These are phyloP conservation scores for Hypoxylon sp. DNA, from an alignment of 2,329 filamentous ascomycete genomes.

Conservation along the genomic window DNA sequence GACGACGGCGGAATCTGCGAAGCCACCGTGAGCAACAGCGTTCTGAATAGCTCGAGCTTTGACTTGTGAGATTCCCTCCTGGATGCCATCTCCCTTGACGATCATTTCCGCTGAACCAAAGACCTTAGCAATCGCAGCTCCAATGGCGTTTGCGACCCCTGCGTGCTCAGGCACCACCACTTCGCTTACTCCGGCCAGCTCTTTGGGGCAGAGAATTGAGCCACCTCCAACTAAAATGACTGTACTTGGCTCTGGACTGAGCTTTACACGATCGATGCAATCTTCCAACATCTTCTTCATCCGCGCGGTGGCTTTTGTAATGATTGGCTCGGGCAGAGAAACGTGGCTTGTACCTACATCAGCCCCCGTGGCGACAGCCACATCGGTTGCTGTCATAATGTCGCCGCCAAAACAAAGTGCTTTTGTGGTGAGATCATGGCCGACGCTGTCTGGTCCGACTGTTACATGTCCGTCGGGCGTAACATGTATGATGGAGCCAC, in stretches of 20 bases:
- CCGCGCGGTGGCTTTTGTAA: constrained; percentile 55
- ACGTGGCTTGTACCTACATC: constrained; percentile 45
- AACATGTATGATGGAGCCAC: constrained; percentile 66
- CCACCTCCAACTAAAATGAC: constrained; percentile 74
- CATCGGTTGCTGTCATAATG: constrained; percentile 70
- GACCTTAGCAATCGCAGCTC: constrained; percentile 72
- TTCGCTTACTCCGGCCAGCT: constrained; percentile 65
- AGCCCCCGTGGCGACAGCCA: constrained; percentile 52
- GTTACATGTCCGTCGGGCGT: constrained; percentile 56
- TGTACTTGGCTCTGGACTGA: constrained; percentile 67
- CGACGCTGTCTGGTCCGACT: constrained; percentile 72
- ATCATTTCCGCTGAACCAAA: constrained; percentile 67
- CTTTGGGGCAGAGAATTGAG: constrained; percentile 67
- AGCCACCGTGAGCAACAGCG: constrained; percentile 13
- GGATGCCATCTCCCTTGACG: constrained; percentile 56
- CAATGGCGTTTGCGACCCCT: constrained; percentile 73
- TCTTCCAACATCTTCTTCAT: constrained; percentile 66
- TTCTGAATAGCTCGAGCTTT: constrained; percentile 14
- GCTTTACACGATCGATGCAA: constrained; percentile 71
- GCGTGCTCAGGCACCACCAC: constrained; percentile 69
- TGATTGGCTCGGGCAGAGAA: constrained; percentile 55
- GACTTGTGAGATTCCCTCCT: constrained; percentile 52
- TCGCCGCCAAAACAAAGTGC: constrained; percentile 69
- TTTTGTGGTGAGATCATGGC: constrained; percentile 66
- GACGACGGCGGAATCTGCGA: constrained; percentile 10